A percentile compares a stretch with the other conserved stretches of the same genome.
These are phyloP conservation scores for Gaertneriomyces semiglobifer DNA, from an alignment of 192 early-diverging fungal genomes.

Conservation along the genomic window DNA sequence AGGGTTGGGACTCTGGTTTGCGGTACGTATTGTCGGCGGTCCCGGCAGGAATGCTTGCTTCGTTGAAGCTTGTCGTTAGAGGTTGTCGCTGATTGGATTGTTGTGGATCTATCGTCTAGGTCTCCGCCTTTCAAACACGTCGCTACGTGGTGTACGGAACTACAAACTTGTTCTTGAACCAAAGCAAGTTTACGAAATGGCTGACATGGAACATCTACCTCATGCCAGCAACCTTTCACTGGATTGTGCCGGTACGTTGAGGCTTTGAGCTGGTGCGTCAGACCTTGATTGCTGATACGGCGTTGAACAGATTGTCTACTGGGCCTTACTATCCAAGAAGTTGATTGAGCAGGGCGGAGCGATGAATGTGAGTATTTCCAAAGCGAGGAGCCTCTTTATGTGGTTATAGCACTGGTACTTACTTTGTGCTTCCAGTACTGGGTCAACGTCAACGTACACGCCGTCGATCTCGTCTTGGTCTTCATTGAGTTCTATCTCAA, in stretches of 20 bases:
- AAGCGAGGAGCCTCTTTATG: not conserved
- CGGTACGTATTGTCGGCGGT: not conserved
- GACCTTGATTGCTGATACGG: not conserved
- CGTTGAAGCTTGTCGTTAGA: not conserved
- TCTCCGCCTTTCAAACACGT: constrained; percentile 13
- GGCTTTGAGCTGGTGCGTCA: not conserved
- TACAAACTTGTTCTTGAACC: constrained; percentile 10
- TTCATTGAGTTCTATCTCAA: constrained; percentile 30
- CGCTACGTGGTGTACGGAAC: constrained; percentile 12
- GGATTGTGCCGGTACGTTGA: constrained; percentile 24
- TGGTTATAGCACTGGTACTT: not conserved
- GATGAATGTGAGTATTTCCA: not conserved
- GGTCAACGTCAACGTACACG: constrained; percentile 28
- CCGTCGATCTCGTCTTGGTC: constrained; percentile 28
- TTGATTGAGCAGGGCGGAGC: constrained; percentile 12
- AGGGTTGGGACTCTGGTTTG: constrained; percentile 18
- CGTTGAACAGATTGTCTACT: constrained; percentile 28
- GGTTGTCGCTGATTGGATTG: not conserved
- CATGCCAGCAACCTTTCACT: constrained; percentile 31
- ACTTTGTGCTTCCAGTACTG: constrained; percentile 12
- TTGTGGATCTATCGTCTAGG: not conserved
- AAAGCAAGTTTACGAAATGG: constrained; percentile 20
- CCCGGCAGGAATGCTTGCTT: not conserved
- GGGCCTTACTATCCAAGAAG: constrained; percentile 24
- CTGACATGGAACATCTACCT: constrained; percentile 33